Evolutionary conservation across 2,329 filamentous ascomycete genomes (phyloP), one percentile per base, ranked within the genome.

Genomic region (Trichoderma harzianum): DNA sequence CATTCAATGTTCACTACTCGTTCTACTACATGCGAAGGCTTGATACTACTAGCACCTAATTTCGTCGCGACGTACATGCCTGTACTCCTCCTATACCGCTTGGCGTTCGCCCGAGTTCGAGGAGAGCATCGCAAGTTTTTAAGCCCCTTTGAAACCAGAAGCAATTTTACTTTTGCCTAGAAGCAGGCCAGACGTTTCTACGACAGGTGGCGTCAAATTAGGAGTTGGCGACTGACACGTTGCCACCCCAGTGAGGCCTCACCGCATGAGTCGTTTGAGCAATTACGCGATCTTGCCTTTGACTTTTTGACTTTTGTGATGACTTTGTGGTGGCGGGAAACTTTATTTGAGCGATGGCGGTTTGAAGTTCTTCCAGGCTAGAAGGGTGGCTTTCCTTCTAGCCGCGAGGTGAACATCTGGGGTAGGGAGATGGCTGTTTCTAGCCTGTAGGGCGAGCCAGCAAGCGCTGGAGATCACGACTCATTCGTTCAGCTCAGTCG

Each of bases 121-220:
- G 57, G 57, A 34, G 12, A 60, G 21, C 21, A 3, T 60, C 57
- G n/a, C 57, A 21, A 34, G 55, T 21, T 24, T 21, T 5, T 5
- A 34, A 34, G 28, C 57, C 30, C 11, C 21, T 5, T 11, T 10
- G 32, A 39, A 57, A 21, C 47, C 47, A 24, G 28, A 24, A 26
- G 51, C 10, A 39, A 34, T 34, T 21, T 68, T 57, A 24, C 36
- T 28, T 68, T 60, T 30, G n/a, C 26, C 53, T 58, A 68, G 65
- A 68, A 68, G 53, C 53, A 21, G 12, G 55, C 65, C 43, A 68
- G 65, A 68, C n/a, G 26, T 32, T 60, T 60, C 65, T 30, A 68
- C 11, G 10, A 47, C 26, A 36, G 5, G 21, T 53, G 47, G 47
- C 47, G 47, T 53, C 21, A 24, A 51, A 53, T 53, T 53, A 24